Evolutionary conservation across 768 basidiomycete genomes (phyloP), one percentile per base, ranked within the genome.

Genomic region (Lyophyllum decastes): DNA sequence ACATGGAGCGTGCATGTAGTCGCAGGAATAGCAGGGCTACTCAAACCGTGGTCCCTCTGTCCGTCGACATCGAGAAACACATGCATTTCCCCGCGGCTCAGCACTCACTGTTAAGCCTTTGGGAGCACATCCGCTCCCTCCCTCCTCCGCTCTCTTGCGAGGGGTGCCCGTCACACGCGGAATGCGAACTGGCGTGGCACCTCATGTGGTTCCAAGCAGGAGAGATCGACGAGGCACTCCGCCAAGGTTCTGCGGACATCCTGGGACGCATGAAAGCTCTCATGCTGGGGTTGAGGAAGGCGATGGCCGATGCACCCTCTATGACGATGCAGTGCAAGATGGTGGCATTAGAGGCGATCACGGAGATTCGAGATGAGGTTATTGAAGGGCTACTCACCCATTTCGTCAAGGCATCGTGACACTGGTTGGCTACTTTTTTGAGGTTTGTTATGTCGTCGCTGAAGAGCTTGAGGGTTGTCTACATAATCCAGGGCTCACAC

Each of bases 81-180:
- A 72, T 80, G 69, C 77, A 79, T 40, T 76, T 88, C 44, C 72
- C 88, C 16, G 74, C 79, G 19, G 88, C 89, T 2, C 83, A 84
- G 59, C 70, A 80, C 52, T 81, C 82, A 21, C 78, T 90, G 38
- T 72, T 81, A 21, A 72, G 70, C 48, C 69, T 80, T 19, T 87
- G 86, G 85, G 82, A 85, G 49, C 70, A 73, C 26, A 62, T 88
- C 21, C 82, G 79, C 19, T 68, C 67, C 8, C 64, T 69, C 11
- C 82, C 86, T n/a, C 78, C 85, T 5, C 43, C 66, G 2, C 76
- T 88, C 49, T 58, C 64, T 0, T 62, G 66, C 17, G 60, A 59
- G 53, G 78, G 76, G n/a, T 85, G 87, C 58, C 71, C 76, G 1
- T 67, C 79, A n/a, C 83, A 81, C 58, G 64, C 72, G 5, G 73